Evolutionary conservation across 2,329 filamentous ascomycete genomes (phyloP).

Genomic region (Akanthomyces muscarius): DNA sequence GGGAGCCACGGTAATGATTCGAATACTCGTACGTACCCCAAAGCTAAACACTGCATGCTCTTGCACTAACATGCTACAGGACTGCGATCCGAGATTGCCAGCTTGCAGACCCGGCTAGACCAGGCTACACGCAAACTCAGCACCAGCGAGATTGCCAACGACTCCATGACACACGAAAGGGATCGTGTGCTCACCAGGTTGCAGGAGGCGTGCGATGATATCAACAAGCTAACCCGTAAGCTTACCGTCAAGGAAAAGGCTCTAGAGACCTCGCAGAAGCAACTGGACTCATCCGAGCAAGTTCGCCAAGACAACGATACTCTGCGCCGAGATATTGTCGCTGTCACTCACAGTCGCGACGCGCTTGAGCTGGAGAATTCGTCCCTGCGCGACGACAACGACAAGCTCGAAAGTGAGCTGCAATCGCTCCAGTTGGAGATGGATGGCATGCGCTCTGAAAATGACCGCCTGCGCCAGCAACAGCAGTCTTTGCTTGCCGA

Average conservation of each 20-base stretch:
- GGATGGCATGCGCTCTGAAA: conserved; percentile 40
- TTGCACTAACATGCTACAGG: conserved; percentile 34
- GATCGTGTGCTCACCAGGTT: conserved; percentile 62
- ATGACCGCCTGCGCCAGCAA: conserved; percentile 38
- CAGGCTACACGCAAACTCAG: conserved; percentile 59
- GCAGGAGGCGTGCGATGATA: conserved; percentile 56
- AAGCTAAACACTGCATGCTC: background rate
- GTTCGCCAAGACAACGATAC: conserved; percentile 36
- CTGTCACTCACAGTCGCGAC: conserved; percentile 36
- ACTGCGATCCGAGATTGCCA: conserved; percentile 56
- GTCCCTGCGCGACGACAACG: conserved; percentile 39
- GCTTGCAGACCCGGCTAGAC: conserved; percentile 58
- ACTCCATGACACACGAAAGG: conserved; percentile 59
- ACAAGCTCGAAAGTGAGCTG: conserved; percentile 34
- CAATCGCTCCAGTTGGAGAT: conserved; percentile 37
- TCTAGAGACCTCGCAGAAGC: conserved; percentile 39
- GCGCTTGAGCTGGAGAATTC: conserved; percentile 39
- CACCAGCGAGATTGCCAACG: conserved; percentile 59
- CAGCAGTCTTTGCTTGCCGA: conserved; percentile 41
- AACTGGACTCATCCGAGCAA: conserved; percentile 39
- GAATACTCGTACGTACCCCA: conserved; percentile 9
- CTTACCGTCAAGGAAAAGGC: conserved; percentile 40
- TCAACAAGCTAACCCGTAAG: conserved; percentile 46
- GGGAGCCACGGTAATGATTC: conserved; percentile 2
- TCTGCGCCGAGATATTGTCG: conserved; percentile 39